Evolutionary conservation across 2,329 filamentous ascomycete species (phyloP).

Genomic region (Dothidotthia symphoricarpi): DNA sequence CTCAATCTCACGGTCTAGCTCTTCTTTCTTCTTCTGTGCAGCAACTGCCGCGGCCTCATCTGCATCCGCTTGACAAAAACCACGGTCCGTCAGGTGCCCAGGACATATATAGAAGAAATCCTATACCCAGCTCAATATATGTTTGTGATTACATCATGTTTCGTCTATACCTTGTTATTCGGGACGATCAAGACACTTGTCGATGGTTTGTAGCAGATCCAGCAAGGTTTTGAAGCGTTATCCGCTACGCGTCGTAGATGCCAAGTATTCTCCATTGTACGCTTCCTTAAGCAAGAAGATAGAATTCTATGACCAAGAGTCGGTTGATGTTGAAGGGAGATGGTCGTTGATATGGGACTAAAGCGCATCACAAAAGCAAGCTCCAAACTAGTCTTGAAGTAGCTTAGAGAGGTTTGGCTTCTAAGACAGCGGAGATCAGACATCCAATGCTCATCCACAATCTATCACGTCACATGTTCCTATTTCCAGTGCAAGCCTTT

Average conservation of each 20-base stretch:
- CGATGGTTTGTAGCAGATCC: conserved; percentile 87
- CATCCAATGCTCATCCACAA: not conserved
- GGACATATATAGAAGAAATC: conserved; percentile 93
- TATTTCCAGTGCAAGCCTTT: not conserved
- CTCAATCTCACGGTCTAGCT: conserved; percentile 50
- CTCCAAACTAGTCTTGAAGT: conserved; percentile 1
- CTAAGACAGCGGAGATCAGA: not conserved
- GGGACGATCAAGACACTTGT: conserved; percentile 84
- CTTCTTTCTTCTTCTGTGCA: conserved; percentile 56
- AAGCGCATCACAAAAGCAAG: conserved; percentile 2
- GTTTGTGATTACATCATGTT: not conserved
- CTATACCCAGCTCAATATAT: conserved; percentile 38
- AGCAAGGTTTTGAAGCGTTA: conserved; percentile 76
- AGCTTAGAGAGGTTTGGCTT: too few relatives aligned
- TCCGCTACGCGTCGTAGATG: conserved; percentile 85
- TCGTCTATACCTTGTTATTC: conserved; percentile 71
- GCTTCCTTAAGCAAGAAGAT: not conserved
- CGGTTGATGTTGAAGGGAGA: not conserved
- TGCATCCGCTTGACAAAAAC: conserved; percentile 73
- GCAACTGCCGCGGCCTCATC: conserved; percentile 61
- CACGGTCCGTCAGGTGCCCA: conserved; percentile 75
- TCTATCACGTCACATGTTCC: conserved; percentile 10
- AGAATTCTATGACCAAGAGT: not conserved
- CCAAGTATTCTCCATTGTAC: conserved; percentile 68
- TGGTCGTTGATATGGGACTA: conserved; percentile 5